Evolutionary conservation across 2,329 filamentous ascomycete species (phyloP).

Genomic region (Ophiostoma sp.): DNA sequence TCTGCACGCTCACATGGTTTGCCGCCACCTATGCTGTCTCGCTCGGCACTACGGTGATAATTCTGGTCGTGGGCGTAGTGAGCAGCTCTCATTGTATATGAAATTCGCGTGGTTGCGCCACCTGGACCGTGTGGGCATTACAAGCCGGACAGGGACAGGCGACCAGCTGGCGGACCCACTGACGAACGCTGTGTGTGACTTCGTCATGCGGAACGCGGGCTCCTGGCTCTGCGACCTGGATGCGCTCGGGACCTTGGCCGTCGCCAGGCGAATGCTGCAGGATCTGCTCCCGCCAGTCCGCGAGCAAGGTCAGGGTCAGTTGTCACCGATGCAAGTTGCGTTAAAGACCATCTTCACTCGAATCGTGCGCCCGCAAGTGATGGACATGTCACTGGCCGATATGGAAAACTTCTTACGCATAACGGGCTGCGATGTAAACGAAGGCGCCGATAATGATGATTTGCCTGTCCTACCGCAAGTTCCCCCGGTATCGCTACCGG

Average conservation of each 20-base stretch:
- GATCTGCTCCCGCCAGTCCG: conserved; percentile 11
- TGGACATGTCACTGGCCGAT: neutral
- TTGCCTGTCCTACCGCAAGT: no score
- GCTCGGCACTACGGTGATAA: no score
- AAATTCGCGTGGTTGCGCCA: conserved; percentile 7
- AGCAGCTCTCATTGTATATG: neutral
- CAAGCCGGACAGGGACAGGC: neutral
- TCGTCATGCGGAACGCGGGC: neutral
- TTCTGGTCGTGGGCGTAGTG: no score
- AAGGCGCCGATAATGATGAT: no score
- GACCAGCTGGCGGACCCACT: neutral
- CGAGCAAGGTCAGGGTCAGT: no score
- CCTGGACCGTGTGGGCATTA: conserved; percentile 9
- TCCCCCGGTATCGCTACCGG: no score
- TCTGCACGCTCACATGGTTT: conserved; percentile 1
- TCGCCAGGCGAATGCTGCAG: neutral
- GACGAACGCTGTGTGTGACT: no score
- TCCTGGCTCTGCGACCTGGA: neutral
- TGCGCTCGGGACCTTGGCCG: neutral
- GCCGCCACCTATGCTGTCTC: neutral
- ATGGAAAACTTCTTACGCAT: neutral
- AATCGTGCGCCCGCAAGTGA: neutral
- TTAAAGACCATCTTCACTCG: neutral
- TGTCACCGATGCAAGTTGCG: no score
- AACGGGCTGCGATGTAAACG: neutral